Evolutionary conservation across 805 yeast genomes (phyloP), one percentile per base, ranked within the genome.

Genomic region (Komagataella mondaviorum): DNA sequence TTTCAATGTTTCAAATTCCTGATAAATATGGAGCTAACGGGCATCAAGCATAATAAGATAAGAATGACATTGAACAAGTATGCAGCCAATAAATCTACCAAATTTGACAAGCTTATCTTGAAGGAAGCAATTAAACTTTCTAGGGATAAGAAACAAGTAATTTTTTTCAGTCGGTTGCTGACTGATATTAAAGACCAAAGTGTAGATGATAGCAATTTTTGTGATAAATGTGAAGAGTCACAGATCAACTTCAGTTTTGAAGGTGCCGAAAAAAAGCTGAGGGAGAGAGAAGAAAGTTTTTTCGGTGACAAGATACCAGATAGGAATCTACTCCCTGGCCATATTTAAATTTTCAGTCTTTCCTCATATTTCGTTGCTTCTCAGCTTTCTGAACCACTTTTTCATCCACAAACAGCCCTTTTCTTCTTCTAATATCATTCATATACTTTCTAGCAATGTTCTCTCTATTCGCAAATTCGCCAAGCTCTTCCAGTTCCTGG

Each of bases 371-470:
- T 64, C 96, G 77, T 68, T 93, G 98, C 65, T 90, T 88, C 64
- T 93, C 98, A 1, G 98, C 96, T 62, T 85, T 86, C 62, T 87
- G 78, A 20, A 93, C 85, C 47, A 93, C 85, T 66, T 90, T 90
- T 61, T 88, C 95, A 59, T 88, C 96, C 20, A 89, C 86, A 59
- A 83, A 82, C 53, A 93, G 69, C 7, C 99, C 99, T 69, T 93
- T 93, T 56, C 95, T 76, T 62, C 79, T 78, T 61, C 99, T 76
- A 47, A 93, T 79, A 17, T 70, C 70, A 56, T 88, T 88, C 83
- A 93, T 85, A 63, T 91, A 90, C 61, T 75, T 75, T 63, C 95
- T 77, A 0, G 97, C 98, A 55, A 90, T 72, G 61, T 93, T 93
- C 60, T 88, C 98, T 59, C 86, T 77, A 58, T 93, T 99, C 1